These are phyloP conservation scores for Diutina siamensis DNA, from an alignment of 1,139 yeast genomes.

Conservation along the genomic window DNA sequence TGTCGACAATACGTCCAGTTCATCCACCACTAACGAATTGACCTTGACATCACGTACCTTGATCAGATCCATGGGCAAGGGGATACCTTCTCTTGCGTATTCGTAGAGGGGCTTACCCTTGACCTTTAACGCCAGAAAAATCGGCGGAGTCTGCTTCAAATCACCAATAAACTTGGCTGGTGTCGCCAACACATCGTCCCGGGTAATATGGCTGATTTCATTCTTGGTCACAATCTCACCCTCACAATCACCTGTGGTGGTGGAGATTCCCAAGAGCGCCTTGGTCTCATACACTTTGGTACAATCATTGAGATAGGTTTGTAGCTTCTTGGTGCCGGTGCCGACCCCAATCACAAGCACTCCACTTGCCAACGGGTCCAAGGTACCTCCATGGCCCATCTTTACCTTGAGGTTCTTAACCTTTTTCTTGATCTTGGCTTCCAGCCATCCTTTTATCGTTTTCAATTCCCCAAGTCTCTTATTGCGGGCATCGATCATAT, in stretches of 20 bases:
- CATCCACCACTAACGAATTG: slow-evolving; percentile 35
- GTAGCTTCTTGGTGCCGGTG: slow-evolving; percentile 72
- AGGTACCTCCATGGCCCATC: slow-evolving; percentile 97
- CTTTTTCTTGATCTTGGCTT: slow-evolving; percentile 32
- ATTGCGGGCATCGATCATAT: slow-evolving; percentile 31
- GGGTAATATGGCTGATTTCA: slow-evolving; percentile 45
- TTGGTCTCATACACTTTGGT: slow-evolving; percentile 71
- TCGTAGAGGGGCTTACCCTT: slow-evolving; percentile 91
- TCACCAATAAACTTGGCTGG: slow-evolving; percentile 63
- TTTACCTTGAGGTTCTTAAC: slow-evolving; percentile 52
- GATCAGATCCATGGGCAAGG: slow-evolving; percentile 64
- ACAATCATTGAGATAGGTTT: slow-evolving; percentile 59
- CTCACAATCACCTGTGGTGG: slow-evolving; percentile 90
- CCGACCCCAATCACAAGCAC: slow-evolving; percentile 88
- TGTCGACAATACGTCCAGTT: slow-evolving; percentile 37
- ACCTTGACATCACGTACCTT: slow-evolving; percentile 65
- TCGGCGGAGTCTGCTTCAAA: slow-evolving; percentile 85
- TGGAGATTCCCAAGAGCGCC: slow-evolving; percentile 79
- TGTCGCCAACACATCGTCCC: slow-evolving; percentile 37
- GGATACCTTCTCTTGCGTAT: slow-evolving; percentile 82
- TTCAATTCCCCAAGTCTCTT: slow-evolving; percentile 24
- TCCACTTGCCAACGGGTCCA: slow-evolving; percentile 93
- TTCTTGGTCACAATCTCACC: slow-evolving; percentile 64
- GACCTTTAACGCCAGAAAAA: slow-evolving; percentile 87
- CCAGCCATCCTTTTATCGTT: slow-evolving; percentile 37